Percentiles rank a stretch among this genome's conserved stretches.
Conservation (phyloP, 805 yeast species). For the Starmerella potacharoeniae region DNA sequence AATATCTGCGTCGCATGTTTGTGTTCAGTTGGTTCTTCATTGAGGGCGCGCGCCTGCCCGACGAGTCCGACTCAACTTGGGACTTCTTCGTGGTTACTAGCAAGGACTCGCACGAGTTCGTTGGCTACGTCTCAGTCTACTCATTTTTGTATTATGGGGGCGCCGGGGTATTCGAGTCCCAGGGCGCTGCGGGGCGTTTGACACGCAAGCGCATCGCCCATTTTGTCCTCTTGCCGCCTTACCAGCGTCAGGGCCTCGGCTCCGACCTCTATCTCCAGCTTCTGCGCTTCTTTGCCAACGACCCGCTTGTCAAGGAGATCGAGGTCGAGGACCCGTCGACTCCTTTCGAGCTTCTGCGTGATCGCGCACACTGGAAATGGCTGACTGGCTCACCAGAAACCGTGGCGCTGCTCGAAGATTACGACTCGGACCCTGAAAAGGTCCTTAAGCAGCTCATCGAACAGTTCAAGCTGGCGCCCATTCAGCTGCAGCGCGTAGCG, state of each 20-base stretch:
- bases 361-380: conserved; percentile 59
- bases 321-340: conserved; percentile 94
- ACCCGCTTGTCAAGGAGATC: conserved; percentile 48
- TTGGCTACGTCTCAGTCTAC: conserved; percentile 77
- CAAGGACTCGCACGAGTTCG: conserved; percentile 36
- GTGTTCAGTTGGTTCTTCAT: conserved; percentile 57
- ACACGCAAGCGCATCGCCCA: conserved; percentile 74
- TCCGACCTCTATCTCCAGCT: conserved; percentile 45
- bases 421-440: conserved; percentile 16
- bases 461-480: conserved; percentile 49
- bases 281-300: conserved; percentile 43
- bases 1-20: conserved; percentile 49
- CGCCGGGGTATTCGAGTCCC: conserved; percentile 34
- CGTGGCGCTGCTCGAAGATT: conserved; percentile 15
- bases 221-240: conserved; percentile 72
- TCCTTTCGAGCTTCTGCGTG: conserved; percentile 81
- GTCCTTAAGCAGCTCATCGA: conserved; percentile 36
- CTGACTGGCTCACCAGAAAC: conserved; percentile 26
- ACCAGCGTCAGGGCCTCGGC: conserved; percentile 67
- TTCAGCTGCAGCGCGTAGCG: conserved; percentile 65
- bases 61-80: conserved; percentile 67
- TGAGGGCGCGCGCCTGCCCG: conserved; percentile 89
- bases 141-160: conserved; percentile 69
- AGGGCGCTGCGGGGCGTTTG: conserved; percentile 18
- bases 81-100: conserved; percentile 51